These are phyloP conservation scores for Phytopythium chamaehyphon DNA, from an alignment of 352 stramenopile species.

Conservation along the genomic window DNA sequence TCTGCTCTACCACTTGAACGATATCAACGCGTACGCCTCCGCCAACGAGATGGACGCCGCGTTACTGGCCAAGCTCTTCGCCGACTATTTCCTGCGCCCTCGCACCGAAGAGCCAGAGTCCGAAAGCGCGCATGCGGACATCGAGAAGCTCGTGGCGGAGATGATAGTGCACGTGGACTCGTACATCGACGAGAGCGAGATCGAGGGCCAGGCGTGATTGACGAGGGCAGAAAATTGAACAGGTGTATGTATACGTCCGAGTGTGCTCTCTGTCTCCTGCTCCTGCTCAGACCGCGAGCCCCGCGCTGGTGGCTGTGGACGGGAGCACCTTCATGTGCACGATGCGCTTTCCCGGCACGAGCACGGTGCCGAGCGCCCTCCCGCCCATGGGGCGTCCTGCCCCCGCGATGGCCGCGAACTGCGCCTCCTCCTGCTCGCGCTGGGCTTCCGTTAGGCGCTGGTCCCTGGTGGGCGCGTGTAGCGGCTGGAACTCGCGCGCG, in stretches of 20 bases:
- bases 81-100: constrained; percentile 50
- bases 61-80: constrained; percentile 45
- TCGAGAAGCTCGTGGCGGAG: constrained; percentile 45
- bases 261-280: neutral
- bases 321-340: constrained; percentile 62
- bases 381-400: constrained; percentile 18
- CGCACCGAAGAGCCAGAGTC: constrained; percentile 4
- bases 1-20: constrained; percentile 78
- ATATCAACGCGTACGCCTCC: constrained; percentile 72
- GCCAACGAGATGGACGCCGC: constrained; percentile 71
- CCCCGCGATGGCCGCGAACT: constrained; percentile 18
- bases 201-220: constrained; percentile 7
- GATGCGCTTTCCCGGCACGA: constrained; percentile 76
- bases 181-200: constrained; percentile 71
- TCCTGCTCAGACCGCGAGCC: neutral
- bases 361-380: constrained; percentile 62
- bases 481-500: constrained; percentile 52
- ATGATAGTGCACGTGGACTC: constrained; percentile 73
- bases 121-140: constrained; percentile 11
- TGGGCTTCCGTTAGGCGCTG: constrained; percentile 21
- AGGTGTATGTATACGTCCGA: neutral
- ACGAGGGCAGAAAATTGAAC: neutral
- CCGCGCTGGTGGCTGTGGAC: neutral
- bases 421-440: constrained; percentile 34
- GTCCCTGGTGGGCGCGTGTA: constrained; percentile 20